Percentiles rank a stretch among this genome's conserved stretches.
Evolutionary conservation across 1,284 basidiomycete genomes (phyloP).

Genomic region (Coniferiporia weirii): DNA sequence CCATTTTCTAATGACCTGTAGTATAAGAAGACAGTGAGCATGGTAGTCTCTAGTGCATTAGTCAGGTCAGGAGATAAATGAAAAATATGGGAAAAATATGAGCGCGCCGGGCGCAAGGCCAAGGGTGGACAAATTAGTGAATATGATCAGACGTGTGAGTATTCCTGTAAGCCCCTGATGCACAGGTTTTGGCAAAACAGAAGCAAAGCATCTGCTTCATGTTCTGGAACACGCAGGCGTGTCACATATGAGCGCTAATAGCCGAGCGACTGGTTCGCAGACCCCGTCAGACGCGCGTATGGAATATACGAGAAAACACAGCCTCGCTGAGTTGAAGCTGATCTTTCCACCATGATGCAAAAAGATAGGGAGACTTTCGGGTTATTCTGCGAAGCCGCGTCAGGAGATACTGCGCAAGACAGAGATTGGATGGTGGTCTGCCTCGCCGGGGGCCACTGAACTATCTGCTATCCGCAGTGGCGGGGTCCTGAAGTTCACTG

Average conservation of each 20-base stretch:
- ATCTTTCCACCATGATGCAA: not conserved
- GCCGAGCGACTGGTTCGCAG: too few species aligned
- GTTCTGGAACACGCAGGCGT: not conserved
- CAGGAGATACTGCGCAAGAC: too few species aligned
- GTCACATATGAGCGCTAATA: not conserved
- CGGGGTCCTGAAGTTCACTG: too few species aligned
- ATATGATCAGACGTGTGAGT: too few species aligned
- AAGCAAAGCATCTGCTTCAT: not conserved
- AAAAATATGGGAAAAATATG: conserved; percentile 7
- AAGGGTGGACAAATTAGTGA: too few species aligned
- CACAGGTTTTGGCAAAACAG: not conserved
- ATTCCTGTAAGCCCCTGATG: not conserved
- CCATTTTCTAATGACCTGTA: conserved; percentile 64
- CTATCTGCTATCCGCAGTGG: too few species aligned
- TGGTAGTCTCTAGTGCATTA: not conserved
- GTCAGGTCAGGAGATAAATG: not conserved
- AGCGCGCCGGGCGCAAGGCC: too few species aligned
- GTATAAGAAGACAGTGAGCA: not conserved
- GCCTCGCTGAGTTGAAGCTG: not conserved
- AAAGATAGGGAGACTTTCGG: too few species aligned
- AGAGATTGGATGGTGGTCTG: too few species aligned
- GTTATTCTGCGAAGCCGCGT: too few species aligned
- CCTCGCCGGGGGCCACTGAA: too few species aligned
- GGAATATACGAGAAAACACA: not conserved
- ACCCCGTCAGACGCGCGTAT: too few species aligned